Base-by-base conservation (phyloP, 2,329 filamentous ascomycete genomes). In the Ophiocordyceps camponoti-rufipedis region DNA sequence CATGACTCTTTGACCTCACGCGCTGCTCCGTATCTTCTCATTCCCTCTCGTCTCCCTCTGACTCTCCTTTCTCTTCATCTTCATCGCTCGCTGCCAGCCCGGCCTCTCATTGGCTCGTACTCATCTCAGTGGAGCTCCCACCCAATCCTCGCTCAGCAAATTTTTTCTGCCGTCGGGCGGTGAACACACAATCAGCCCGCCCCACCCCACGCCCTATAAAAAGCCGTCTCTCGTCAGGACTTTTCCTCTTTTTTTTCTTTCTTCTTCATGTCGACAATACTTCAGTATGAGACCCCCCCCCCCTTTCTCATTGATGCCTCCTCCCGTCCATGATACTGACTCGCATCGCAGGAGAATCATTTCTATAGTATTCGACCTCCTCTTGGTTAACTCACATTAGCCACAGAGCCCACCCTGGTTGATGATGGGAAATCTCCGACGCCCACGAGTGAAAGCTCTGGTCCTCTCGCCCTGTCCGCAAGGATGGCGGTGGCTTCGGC, bases 341-440 rank as follows among this genome's bases (percentile, higher is more conserved):
- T 41, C 11, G 10, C 13, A 3, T 10, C 18, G 52, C 62, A 70
- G 62, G 67, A 86, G 84, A 88, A 89, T 89, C 85, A 85, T 85
- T 93, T 94, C 83, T 94, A 88, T 87, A 94, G 86, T 88, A 80
- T 74, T 85, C 79, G 79, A 87, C 82, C 75, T 73, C 74, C 79
- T 85, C 84, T 91, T 82, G 85, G 79, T 82, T 89, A 77, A 78
- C 29, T 78, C 75, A 87, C 75, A 82, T 73, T 74, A 94, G 87
- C 84, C 77, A 86, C 82, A 89, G 82, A 86, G 76, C 78, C 78
- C 77, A 89, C 80, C 83, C 85, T 86, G 85, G 84, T 83, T 85
- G 85, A 93, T 91, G 85, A 93, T 65, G 67, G 58, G 58, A 84
- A 75, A 81, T 85, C 85, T 82, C 85, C 85, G 78, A 72, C 73